Percentiles rank a stretch among this genome's conserved stretches.
phyloP scores from a whole-genome alignment of 2,329 filamentous ascomycete genomes.

The Fusarium nygamai region DNA sequence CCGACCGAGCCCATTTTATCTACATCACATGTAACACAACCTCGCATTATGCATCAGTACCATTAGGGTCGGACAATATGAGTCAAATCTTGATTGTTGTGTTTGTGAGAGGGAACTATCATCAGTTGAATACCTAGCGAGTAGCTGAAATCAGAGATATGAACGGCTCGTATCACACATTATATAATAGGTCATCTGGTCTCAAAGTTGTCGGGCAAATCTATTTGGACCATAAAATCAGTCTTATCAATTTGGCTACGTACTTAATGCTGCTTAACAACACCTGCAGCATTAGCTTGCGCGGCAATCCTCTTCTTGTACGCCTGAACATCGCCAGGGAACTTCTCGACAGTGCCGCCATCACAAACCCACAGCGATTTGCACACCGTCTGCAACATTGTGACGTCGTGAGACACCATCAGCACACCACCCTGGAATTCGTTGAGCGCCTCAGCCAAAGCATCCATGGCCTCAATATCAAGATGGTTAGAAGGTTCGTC shows the following conservation, averaged over 20 bases:
- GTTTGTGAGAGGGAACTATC: background rate
- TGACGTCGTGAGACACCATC: constrained; percentile 99
- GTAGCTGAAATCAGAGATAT: background rate
- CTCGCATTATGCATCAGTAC: constrained; percentile 1
- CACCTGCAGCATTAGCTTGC: constrained; percentile 88
- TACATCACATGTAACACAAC: constrained; percentile 22
- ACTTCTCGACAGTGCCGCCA: constrained; percentile 92
- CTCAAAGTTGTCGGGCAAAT: background rate
- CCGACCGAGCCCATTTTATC: background rate
- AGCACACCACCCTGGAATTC: constrained; percentile 94
- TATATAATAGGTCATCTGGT: background rate
- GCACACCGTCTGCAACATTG: constrained; percentile 97
- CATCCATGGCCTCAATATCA: constrained; percentile 99
- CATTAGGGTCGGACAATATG: constrained; percentile 1
- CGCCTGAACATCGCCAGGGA: constrained; percentile 91
- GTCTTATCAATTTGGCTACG: constrained; percentile 10
- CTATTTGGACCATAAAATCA: background rate
- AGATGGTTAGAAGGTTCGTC: constrained; percentile 99
- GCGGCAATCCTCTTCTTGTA: constrained; percentile 97
- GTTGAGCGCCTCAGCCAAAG: constrained; percentile 82
- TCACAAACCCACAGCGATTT: constrained; percentile 97
- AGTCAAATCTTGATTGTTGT: background rate
- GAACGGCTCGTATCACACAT: background rate
- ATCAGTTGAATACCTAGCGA: background rate
- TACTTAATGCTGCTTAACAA: constrained; percentile 73